Conservation (phyloP, 2,329 filamentous ascomycete genomes). For the Arthroderma sp. region DNA sequence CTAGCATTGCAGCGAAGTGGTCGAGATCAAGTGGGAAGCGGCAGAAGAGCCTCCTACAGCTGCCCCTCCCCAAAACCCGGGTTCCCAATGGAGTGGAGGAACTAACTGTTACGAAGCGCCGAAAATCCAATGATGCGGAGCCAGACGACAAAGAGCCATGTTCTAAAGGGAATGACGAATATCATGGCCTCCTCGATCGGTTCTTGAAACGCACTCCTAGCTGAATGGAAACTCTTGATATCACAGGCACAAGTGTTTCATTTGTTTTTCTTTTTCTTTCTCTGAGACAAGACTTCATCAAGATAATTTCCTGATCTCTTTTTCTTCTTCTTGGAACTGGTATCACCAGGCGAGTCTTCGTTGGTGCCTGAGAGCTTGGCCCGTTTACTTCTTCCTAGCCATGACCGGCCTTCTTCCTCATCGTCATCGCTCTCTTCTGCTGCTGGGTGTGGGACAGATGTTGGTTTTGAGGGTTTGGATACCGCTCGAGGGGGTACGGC, state of each 20-base stretch:
- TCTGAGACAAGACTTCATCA: constrained; percentile 38
- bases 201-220: neutral
- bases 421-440: constrained; percentile 31
- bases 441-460: neutral
- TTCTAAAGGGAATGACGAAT: too few relatives aligned
- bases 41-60: too few relatives aligned
- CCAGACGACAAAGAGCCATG: too few relatives aligned
- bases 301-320: constrained; percentile 29
- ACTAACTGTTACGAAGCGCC: too few relatives aligned
- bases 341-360: constrained; percentile 1
- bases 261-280: constrained; percentile 38
- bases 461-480: neutral
- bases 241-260: neutral
- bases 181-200: too few relatives aligned
- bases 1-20: too few relatives aligned
- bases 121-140: too few relatives aligned
- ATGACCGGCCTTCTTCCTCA: constrained; percentile 31
- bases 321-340: neutral
- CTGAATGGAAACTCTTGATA: neutral
- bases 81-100: too few relatives aligned
- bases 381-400: constrained; percentile 21
- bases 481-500: constrained; percentile 6
- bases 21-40: too few relatives aligned
- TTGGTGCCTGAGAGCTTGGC: constrained; percentile 2
- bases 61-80: too few relatives aligned